Evolutionary conservation across 192 early-diverging fungal genomes (phyloP), one percentile per base, ranked within the genome.

Genomic region (Coemansia sp.): DNA sequence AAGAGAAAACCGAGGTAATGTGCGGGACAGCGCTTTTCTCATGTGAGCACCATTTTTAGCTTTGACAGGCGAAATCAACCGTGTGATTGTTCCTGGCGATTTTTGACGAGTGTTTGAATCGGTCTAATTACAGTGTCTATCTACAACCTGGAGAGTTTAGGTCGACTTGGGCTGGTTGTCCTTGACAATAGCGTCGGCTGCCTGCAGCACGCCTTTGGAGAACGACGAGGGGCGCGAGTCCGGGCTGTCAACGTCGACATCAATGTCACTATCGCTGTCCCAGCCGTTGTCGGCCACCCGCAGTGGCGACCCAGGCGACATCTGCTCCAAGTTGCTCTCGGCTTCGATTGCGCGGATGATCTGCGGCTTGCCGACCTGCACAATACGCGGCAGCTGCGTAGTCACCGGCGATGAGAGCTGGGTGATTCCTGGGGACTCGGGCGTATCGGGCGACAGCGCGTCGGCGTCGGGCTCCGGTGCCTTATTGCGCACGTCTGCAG

Each of bases 321-420:
- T 14, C 34, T 43, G 40, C 15, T 69, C 54, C 9, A 21, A 31
- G 15, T 19, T 36, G 38, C 19, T 30, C 26, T 38, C 53, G 5
- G 46, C 15, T 9, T 52, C 68, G 4, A 64, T 12, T 3, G 53
- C 30, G 34, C 58, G 63, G 5, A 43, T 36, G 3, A 52, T 28
- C 55, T 61, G 58, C 12, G 63, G 54, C 40, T 53, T 36, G 25
- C 38, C 58, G 14, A 67, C 55, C 41, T 74, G 70, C 8, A 74
- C 64, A 29, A 67, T 59, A 12, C 70, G 60, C 20, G 70, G 60
- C 58, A 56, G 51, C 53, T 74, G 59, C 8, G 60, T 55, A 2
- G 39, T 45, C 9, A 62, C 28, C 2, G 64, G 34, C 22, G 60
- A 50, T 3, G 56, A 44, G 8, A 50, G 27, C 34, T 67, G 45